Evolutionary conservation across 2,329 filamentous ascomycete species (phyloP).

Genomic region (Alternaria burnsii): DNA sequence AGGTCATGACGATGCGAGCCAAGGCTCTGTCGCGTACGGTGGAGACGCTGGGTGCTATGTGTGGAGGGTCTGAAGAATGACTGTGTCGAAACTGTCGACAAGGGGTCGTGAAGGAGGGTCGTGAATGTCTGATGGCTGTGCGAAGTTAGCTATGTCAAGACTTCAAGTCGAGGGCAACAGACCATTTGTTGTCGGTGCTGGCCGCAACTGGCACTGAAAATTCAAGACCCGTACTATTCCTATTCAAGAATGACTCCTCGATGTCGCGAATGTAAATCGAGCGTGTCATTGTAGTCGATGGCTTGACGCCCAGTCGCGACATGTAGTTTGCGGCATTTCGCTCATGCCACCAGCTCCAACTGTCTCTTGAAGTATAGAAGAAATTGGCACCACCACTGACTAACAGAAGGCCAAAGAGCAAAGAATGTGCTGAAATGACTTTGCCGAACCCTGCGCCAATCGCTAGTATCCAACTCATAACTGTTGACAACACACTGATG

Average conservation of each 20-base stretch:
- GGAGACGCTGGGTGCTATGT: slow-evolving; percentile 64
- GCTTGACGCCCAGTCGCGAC: slow-evolving; percentile 78
- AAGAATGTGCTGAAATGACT: slow-evolving; percentile 74
- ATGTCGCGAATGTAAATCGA: slow-evolving; percentile 85
- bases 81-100: slow-evolving; percentile 23
- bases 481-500: slow-evolving; percentile 76
- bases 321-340: slow-evolving; percentile 82
- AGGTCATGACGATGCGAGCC: slow-evolving; percentile 88
- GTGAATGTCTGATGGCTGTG: slow-evolving; percentile 49
- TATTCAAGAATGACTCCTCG: slow-evolving; percentile 65
- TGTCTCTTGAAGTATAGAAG: slow-evolving; percentile 76
- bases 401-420: slow-evolving; percentile 74
- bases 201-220: slow-evolving; percentile 26
- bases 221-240: slow-evolving; percentile 44
- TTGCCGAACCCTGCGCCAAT: slow-evolving; percentile 71
- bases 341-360: slow-evolving; percentile 84
- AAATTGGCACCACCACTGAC: slow-evolving; percentile 77
- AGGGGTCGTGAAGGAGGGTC: slow-evolving; percentile 42
- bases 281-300: slow-evolving; percentile 82
- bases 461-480: slow-evolving; percentile 80
- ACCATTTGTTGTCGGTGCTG: slow-evolving; percentile 41
- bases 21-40: slow-evolving; percentile 81
- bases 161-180: not conserved
- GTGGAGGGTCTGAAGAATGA: slow-evolving; percentile 37
- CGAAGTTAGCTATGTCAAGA: slow-evolving; percentile 12